Conservation (phyloP, 345 rosid genomes). For the Xanthoceras sorbifolium region DNA sequence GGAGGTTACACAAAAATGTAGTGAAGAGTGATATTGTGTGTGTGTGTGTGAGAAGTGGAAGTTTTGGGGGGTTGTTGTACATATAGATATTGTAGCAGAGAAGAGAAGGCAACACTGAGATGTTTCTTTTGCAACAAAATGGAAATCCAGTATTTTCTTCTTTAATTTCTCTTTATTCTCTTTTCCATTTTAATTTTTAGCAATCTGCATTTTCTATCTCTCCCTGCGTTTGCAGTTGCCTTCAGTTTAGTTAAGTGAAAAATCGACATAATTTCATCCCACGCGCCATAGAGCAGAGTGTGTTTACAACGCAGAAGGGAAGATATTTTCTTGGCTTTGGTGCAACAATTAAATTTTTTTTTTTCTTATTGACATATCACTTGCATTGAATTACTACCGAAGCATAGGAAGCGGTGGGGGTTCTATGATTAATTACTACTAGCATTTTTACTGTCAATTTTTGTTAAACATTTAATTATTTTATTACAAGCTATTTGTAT, state of each 20-base stretch:
- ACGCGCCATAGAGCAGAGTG: neutral
- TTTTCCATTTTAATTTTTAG: conserved; percentile 29
- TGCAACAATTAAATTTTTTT: too few species aligned
- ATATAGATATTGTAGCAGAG: conserved; percentile 25
- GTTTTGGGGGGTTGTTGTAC: conserved; percentile 15
- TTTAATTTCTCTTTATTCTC: conserved; percentile 26
- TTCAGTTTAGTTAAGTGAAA: conserved; percentile 12
- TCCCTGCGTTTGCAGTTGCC: conserved; percentile 12
- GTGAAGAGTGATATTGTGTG: conserved; percentile 16
- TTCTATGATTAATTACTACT: too few species aligned
- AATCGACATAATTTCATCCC: neutral
- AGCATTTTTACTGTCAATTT: too few species aligned
- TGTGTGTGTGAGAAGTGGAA: conserved; percentile 29
- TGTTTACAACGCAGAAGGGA: neutral
- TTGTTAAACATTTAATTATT: too few species aligned
- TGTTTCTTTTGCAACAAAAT: conserved; percentile 39
- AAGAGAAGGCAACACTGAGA: conserved; percentile 17
- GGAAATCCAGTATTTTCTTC: conserved; percentile 30
- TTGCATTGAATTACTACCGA: too few species aligned
- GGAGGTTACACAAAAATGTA: conserved; percentile 25
- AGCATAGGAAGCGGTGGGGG: too few species aligned
- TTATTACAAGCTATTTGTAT: too few species aligned
- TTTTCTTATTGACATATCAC: too few species aligned
- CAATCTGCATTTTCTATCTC: neutral
- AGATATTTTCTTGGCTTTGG: too few species aligned